These are phyloP conservation scores for Xenoacremonium recifei DNA, from an alignment of 2,329 filamentous ascomycete species.

Conservation along the genomic window DNA sequence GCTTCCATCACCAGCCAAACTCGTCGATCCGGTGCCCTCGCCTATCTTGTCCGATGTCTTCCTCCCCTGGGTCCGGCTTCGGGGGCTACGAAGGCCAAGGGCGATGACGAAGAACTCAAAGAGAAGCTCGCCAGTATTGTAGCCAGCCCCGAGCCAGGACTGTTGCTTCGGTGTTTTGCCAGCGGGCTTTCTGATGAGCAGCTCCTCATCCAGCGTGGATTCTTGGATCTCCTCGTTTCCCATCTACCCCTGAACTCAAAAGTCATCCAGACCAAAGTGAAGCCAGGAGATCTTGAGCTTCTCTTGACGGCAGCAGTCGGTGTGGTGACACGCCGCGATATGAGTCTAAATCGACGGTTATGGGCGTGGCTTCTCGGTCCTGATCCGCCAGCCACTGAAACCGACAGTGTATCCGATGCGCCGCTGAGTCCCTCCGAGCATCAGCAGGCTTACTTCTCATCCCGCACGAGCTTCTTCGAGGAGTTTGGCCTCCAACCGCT, in stretches of 20 bases:
- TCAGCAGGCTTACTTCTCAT: conserved; percentile 46
- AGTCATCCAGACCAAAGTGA: conserved; percentile 74
- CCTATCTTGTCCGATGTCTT: conserved; percentile 77
- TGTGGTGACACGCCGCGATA: conserved; percentile 86
- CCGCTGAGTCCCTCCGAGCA: conserved; percentile 42
- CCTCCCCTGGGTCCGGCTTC: conserved; percentile 44
- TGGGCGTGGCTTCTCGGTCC: conserved; percentile 96
- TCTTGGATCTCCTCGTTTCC: conserved; percentile 86
- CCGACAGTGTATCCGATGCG: conserved; percentile 47
- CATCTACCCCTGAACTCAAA: conserved; percentile 82
- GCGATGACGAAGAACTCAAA: conserved; percentile 31
- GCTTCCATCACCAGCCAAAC: conserved; percentile 88
- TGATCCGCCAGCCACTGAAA: conserved; percentile 51
- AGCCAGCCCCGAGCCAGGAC: conserved; percentile 84
- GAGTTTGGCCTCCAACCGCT: conserved; percentile 74
- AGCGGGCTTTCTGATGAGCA: conserved; percentile 87
- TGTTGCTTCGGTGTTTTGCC: conserved; percentile 88
- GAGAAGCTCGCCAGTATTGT: conserved; percentile 63
- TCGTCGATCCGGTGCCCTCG: conserved; percentile 80
- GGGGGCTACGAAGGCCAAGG: conserved; percentile 8
- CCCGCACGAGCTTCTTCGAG: conserved; percentile 79
- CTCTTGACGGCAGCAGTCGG: conserved; percentile 80
- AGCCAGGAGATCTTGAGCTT: conserved; percentile 73
- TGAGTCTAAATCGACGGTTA: conserved; percentile 93
- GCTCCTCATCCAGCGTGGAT: conserved; percentile 88